Base-by-base conservation (phyloP, 176 grass and related monocot species). In the Zoysia pacifica region DNA sequence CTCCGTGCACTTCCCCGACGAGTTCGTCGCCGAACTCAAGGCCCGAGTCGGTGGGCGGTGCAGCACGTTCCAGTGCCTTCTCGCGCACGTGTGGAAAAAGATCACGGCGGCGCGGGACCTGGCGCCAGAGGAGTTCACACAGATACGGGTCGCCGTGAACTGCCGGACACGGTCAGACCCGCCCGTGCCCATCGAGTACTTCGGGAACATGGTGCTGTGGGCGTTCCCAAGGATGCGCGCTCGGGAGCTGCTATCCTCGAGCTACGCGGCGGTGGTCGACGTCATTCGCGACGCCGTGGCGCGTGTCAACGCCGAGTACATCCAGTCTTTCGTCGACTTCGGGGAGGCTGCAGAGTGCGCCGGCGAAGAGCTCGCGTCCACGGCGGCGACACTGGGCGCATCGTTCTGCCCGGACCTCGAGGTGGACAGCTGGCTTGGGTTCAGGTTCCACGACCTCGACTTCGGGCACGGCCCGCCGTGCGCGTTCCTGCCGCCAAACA, bases 131-230 rank as follows among this genome's bases (percentile, higher is more conserved):
- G 69, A 48, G 10, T 15, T 65, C 62, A 82, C 88, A 16, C 65
- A 66, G 53, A 39, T 86, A 0, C 44, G 79, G 62, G 75, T 90
- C 5, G 70, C 88, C 6, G 83, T 90, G 4, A 83, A 86, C 41
- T 85, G 88, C 59, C 42, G 88, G 48, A 35, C 19, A 6, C 43
- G 83, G 11, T 39, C 84, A 5, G 15, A 5, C 6, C 74, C 79
- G 2, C 38, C 75, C 0, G 69, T 76, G 18, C 74, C 88, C 0
- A 20, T 40, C 39, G 84, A 65, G 18, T 90, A 39, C 70, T 83
- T 86, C 70, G 88, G 88, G 5, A 90, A 90, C 69, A 77, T 83
- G 72, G 88, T 90, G 1, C 40, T 90, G 11, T 86, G 81, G 79
- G 88, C 88, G 16, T 86, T 83, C 54, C 75, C 88, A 16, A 19